phyloP scores from a whole-genome alignment of 1,284 basidiomycete genomes.

The Rhizopogon hawkerae region DNA sequence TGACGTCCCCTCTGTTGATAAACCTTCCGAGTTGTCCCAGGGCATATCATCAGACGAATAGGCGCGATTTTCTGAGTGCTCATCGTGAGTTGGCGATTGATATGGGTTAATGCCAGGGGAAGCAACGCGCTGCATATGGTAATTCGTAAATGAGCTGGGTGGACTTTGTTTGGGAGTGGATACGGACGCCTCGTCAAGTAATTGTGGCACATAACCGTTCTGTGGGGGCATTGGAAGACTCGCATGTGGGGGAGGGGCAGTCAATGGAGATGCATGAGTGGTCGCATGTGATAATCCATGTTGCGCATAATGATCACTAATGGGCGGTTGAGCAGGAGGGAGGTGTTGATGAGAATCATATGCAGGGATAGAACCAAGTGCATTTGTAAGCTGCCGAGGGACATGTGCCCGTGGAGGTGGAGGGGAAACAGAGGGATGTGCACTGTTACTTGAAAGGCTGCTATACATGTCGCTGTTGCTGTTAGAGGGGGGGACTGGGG shows the following conservation, averaged over 20 bases:
- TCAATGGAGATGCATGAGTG: not conserved
- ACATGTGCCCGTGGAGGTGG: slow-evolving; percentile 8
- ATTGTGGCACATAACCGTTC: not conserved
- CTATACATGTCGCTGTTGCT: slow-evolving; percentile 3
- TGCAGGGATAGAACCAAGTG: not conserved
- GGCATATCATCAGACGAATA: slow-evolving; percentile 12
- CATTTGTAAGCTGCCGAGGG: not conserved
- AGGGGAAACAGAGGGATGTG: slow-evolving; percentile 12
- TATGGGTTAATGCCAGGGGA: not conserved
- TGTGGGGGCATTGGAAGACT: not conserved
- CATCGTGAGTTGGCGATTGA: not conserved
- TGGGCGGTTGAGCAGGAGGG: not conserved
- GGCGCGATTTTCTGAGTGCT: slow-evolving; percentile 2
- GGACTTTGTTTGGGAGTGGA: slow-evolving; percentile 5
- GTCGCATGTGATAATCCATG: not conserved
- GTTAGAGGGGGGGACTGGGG: slow-evolving; percentile 1
- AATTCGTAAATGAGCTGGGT: not conserved
- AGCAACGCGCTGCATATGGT: not conserved
- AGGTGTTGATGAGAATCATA: not conserved
- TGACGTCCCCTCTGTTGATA: not conserved
- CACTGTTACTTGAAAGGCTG: slow-evolving; percentile 16
- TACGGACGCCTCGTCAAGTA: slow-evolving; percentile 1
- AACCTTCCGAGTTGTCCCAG: slow-evolving; percentile 11
- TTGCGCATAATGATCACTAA: not conserved
- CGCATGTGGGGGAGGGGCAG: not conserved